phyloP scores from a whole-genome alignment of 2,329 filamentous ascomycete genomes.

The Cercospora sesami region DNA sequence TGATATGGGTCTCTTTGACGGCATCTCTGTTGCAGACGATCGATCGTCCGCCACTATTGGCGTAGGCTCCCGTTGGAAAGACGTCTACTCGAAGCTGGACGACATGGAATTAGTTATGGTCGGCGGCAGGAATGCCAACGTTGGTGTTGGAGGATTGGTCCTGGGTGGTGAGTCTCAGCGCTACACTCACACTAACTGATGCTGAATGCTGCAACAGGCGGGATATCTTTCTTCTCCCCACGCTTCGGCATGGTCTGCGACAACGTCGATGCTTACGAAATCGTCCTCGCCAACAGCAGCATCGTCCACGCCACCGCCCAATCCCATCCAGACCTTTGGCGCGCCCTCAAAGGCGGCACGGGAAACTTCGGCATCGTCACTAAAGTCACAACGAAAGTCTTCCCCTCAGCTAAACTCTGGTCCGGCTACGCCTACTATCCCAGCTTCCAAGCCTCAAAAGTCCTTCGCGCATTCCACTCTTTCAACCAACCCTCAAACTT shows the following conservation, averaged over 20 bases:
- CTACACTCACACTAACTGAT: too few species aligned
- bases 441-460: neutral
- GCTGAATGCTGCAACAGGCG: neutral
- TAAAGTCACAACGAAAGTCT: constrained; percentile 16
- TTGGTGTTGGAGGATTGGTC: constrained; percentile 21
- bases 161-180: neutral
- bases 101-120: constrained; percentile 40
- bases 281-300: constrained; percentile 29
- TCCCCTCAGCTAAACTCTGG: neutral
- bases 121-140: constrained; percentile 43
- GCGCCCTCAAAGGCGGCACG: constrained; percentile 26
- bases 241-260: constrained; percentile 33
- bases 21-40: constrained; percentile 39
- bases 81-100: constrained; percentile 47
- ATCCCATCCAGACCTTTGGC: constrained; percentile 27
- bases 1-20: constrained; percentile 48
- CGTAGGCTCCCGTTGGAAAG: constrained; percentile 48
- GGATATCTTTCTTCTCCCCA: constrained; percentile 4
- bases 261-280: constrained; percentile 30
- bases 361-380: constrained; percentile 33
- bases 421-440: neutral
- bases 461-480: neutral
- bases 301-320: constrained; percentile 25
- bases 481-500: constrained; percentile 1
- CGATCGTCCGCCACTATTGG: constrained; percentile 47